phyloP scores from a whole-genome alignment of 306 rosid species.

The Castanospermum australe region DNA sequence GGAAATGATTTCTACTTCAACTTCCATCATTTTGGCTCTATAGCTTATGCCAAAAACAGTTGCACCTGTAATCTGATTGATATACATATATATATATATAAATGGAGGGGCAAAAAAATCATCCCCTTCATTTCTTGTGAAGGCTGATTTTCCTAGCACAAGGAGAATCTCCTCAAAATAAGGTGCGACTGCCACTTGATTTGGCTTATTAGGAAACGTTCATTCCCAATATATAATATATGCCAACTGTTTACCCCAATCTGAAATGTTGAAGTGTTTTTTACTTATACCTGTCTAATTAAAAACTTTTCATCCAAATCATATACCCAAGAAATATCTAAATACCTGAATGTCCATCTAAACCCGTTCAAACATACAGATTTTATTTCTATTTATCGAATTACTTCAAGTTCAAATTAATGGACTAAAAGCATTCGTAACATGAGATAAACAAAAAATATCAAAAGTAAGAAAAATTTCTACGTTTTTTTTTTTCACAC shows the following conservation, averaged over 20 bases:
- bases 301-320: no score
- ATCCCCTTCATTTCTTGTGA: background rate
- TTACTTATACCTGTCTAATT: no score
- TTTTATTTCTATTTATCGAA: no score
- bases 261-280: no score
- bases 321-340: no score
- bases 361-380: no score
- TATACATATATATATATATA: background rate
- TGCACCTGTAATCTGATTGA: background rate
- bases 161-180: background rate
- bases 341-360: no score
- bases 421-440: no score
- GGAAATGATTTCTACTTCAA: slow-evolving; percentile 33
- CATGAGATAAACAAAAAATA: no score
- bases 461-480: no score
- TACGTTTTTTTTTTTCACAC: no score
- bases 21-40: background rate
- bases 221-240: background rate
- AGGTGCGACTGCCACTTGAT: background rate
- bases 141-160: background rate
- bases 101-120: background rate
- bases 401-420: no score
- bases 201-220: background rate
- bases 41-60: background rate
- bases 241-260: background rate